Base-by-base conservation (phyloP, 2,329 filamentous ascomycete species). In the Neurospora sp. region DNA sequence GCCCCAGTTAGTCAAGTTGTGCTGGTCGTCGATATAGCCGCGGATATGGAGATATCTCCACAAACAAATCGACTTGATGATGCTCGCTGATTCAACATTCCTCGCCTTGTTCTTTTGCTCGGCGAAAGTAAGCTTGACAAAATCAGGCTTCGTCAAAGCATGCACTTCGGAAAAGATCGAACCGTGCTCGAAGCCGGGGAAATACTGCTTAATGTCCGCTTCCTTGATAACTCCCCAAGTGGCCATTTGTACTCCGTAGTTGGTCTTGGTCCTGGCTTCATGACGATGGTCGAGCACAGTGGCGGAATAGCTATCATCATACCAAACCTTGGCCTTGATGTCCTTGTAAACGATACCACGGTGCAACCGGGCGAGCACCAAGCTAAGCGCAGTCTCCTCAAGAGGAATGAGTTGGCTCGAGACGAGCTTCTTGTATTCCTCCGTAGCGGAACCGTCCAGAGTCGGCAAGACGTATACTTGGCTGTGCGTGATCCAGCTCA, bases 21-120 rank as follows among this genome's bases (percentile, higher is more conserved):
- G 95, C 67, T 87, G 84, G 68, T 89, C 85, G 74, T 96, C 88
- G 66, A 97, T 85, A 76, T 97, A 99, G 33, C 91, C 93, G 71
- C 94, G 89, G 67, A 98, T 85, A 77, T 97, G 93, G 28, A 99
- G 85, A 80, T 97, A 96, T 69, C 93, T 89, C 91, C 93, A 97
- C 71, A 95, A 86, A 7, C 90, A 88, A 75, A 97, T 92, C 19
- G 87, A 87, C 8, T 85, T 80, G 69, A 93, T 82, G 69, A 95
- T 86, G 76, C 96, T 91, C 17, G 80, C 78, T 28, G 84, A 84
- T 67, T 91, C 85, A 73, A 90, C 87, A n/a, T 90, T 87, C 71
- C 85, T 74, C 33, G 73, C n/a, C 68, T 71, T 87, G 15, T 80
- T 77, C 75, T 83, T 85, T 73, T 85, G 88, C 69, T 84, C 86